A percentile compares a stretch with the other conserved stretches of the same genome.
Conservation (phyloP, 805 yeast genomes). For the Suhomyces canberraensis region DNA sequence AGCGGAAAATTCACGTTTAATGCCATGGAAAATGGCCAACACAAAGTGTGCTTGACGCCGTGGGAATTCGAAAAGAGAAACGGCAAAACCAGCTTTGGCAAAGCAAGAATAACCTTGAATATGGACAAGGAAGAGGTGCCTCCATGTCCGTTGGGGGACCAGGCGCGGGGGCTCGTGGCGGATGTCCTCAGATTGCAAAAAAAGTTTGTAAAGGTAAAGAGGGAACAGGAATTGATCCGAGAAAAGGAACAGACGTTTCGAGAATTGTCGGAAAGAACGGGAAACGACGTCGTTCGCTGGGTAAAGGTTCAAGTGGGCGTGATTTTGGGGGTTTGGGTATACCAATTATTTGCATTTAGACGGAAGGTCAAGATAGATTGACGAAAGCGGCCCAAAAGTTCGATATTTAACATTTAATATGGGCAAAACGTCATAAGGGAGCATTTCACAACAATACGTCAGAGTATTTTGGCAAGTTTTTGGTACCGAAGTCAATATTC, state of each 20-base stretch:
- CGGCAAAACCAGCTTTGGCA: background rate
- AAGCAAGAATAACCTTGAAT: background rate
- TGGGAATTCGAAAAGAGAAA: conserved; percentile 12
- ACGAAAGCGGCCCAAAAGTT: too few species aligned
- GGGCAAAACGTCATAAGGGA: too few species aligned
- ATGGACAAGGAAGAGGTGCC: background rate
- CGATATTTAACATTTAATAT: too few species aligned
- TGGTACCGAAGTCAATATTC: too few species aligned
- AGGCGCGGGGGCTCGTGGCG: background rate
- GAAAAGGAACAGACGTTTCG: conserved; percentile 23
- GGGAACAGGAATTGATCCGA: conserved; percentile 12
- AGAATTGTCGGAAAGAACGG: conserved; percentile 23
- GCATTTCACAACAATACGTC: too few species aligned
- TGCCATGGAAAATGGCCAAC: conserved; percentile 24
- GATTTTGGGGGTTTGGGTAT: conserved; percentile 15
- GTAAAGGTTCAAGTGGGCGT: conserved; percentile 18
- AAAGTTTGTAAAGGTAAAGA: conserved; percentile 2
- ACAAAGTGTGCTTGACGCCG: conserved; percentile 26
- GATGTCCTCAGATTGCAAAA: background rate
- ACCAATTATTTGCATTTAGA: conserved; percentile 19
- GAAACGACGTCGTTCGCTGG: conserved; percentile 21
- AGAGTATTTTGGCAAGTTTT: too few species aligned
- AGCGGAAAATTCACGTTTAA: conserved; percentile 26
- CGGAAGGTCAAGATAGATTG: background rate
- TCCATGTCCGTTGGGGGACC: too few species aligned